Evolutionary conservation across 176 grass and related monocot species (phyloP).

Genomic region (Guadua angustifolia): DNA sequence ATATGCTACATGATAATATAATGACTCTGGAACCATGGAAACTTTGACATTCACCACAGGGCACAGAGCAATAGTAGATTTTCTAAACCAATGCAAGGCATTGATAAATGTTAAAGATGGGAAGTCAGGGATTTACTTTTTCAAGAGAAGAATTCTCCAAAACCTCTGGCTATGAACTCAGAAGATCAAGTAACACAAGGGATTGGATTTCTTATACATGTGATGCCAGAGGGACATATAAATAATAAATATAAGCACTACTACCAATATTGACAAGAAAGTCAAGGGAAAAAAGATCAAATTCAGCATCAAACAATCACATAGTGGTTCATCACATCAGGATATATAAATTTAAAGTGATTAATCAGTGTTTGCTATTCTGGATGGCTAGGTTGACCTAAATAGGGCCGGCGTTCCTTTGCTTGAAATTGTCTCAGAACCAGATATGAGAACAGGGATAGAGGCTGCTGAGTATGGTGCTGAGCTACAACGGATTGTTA

Average conservation of each 20-base stretch:
- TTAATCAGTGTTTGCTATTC: slow-evolving; percentile 29
- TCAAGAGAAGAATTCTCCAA: background rate
- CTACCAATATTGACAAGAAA: slow-evolving; percentile 11
- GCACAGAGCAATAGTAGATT: slow-evolving; percentile 3
- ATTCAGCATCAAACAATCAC: slow-evolving; percentile 27
- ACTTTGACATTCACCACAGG: slow-evolving; percentile 12
- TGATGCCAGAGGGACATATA: background rate
- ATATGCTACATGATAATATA: background rate
- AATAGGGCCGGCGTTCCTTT: slow-evolving; percentile 94
- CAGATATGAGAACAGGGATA: slow-evolving; percentile 81
- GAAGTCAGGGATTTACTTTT: background rate
- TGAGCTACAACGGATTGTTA: slow-evolving; percentile 82
- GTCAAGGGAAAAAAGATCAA: background rate
- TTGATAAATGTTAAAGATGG: background rate
- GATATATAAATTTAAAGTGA: background rate
- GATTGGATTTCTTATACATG: slow-evolving; percentile 17
- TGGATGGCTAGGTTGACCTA: slow-evolving; percentile 73
- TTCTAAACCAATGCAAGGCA: slow-evolving; percentile 13
- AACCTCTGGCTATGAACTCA: background rate
- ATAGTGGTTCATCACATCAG: background rate
- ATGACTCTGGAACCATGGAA: background rate
- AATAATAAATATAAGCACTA: slow-evolving; percentile 11
- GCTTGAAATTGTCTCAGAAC: slow-evolving; percentile 89
- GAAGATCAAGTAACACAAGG: background rate
- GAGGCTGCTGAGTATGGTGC: slow-evolving; percentile 87